Evolutionary conservation across 306 rosid genomes (phyloP).

Genomic region (Vigna hirtella): DNA sequence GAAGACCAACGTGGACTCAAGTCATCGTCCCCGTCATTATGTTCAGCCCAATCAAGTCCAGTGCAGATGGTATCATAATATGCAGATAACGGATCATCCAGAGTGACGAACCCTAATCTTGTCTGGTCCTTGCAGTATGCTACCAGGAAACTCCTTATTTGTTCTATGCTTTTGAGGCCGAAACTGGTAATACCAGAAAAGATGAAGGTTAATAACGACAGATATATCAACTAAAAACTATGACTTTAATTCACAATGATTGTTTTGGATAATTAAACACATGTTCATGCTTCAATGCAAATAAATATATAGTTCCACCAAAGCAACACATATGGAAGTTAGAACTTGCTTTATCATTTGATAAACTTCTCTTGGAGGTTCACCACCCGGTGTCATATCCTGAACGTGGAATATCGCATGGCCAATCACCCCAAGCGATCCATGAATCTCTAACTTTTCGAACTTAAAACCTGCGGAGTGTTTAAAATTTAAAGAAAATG

Average conservation of each 20-base stretch:
- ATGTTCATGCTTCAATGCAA: not conserved
- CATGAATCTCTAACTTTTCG: conserved; percentile 76
- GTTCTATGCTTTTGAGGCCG: conserved; percentile 45
- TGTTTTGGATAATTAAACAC: too few relatives aligned
- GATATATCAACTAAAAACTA: not conserved
- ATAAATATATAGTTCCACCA: too few relatives aligned
- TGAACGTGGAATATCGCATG: conserved; percentile 61
- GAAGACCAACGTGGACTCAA: conserved; percentile 1
- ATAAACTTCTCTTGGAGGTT: conserved; percentile 24
- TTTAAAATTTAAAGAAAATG: not conserved
- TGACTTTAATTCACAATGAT: too few relatives aligned
- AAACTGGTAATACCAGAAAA: conserved; percentile 53
- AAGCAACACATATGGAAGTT: not conserved
- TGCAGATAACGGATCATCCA: conserved; percentile 63
- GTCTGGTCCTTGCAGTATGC: conserved; percentile 53
- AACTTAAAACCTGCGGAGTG: conserved; percentile 45
- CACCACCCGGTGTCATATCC: not conserved
- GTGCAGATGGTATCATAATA: conserved; percentile 70
- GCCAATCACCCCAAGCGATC: conserved; percentile 61
- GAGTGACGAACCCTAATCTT: conserved; percentile 48
- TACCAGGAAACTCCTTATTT: conserved; percentile 57
- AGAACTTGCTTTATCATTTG: conserved; percentile 67
- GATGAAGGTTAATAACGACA: not conserved
- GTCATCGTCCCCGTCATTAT: conserved; percentile 36
- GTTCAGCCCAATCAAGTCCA: conserved; percentile 65